Percentiles rank a stretch among this genome's conserved stretches.
These are phyloP conservation scores for Meripilus lineatus DNA, from an alignment of 1,284 basidiomycete genomes.

Conservation along the genomic window DNA sequence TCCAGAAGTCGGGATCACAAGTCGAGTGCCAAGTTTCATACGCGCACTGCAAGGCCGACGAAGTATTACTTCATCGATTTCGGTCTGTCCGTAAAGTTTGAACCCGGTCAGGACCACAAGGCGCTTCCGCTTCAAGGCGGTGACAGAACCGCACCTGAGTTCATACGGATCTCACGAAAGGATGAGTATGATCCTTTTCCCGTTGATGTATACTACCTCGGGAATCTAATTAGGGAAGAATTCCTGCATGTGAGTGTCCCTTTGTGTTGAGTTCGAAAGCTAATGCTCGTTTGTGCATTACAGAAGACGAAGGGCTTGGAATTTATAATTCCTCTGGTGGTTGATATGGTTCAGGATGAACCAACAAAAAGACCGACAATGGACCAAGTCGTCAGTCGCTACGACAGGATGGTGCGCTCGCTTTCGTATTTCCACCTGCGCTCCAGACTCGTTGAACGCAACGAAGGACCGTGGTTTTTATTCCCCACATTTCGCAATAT, in stretches of 20 bases:
- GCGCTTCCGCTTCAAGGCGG: constrained; percentile 6
- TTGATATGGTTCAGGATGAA: neutral
- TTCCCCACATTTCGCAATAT: no score
- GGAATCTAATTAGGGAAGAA: constrained; percentile 1
- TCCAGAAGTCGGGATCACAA: constrained; percentile 11
- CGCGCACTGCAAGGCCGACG: constrained; percentile 13
- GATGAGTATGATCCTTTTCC: constrained; percentile 7
- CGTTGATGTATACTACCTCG: constrained; percentile 8
- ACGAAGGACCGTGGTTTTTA: no score
- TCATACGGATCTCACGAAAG: neutral
- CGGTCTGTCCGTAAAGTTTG: constrained; percentile 18
- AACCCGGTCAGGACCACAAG: constrained; percentile 2
- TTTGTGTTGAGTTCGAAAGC: neutral
- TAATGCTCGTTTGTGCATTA: neutral
- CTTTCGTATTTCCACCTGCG: constrained; percentile 6
- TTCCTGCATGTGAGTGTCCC: constrained; percentile 3
- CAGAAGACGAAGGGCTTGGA: constrained; percentile 5
- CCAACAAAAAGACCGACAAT: constrained; percentile 8
- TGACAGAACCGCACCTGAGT: constrained; percentile 1
- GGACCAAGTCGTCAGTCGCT: constrained; percentile 11
- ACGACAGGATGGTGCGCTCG: neutral
- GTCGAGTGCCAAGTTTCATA: constrained; percentile 1
- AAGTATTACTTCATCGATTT: constrained; percentile 28
- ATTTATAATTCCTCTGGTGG: constrained; percentile 1
- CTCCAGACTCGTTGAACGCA: neutral